A percentile compares a stretch with the other conserved stretches of the same genome.
Evolutionary conservation across 192 early-diverging fungal species (phyloP).

Genomic region (Obelidium mucronatum): DNA sequence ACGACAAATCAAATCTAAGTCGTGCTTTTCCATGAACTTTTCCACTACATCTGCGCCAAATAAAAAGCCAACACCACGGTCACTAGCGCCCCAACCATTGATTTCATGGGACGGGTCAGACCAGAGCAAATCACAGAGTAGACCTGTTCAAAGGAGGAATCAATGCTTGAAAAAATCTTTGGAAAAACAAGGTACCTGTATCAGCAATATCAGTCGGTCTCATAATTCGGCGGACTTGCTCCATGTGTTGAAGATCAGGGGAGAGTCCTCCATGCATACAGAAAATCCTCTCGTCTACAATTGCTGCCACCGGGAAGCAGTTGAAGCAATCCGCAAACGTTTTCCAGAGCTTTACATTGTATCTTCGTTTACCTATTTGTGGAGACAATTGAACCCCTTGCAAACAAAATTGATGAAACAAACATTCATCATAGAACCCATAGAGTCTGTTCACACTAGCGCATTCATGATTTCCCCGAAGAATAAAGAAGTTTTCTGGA

Average conservation of each 20-base stretch:
- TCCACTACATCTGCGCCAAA: constrained; percentile 95
- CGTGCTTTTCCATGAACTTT: constrained; percentile 92
- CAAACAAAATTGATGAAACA: constrained; percentile 12
- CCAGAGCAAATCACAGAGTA: constrained; percentile 95
- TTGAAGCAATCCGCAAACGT: constrained; percentile 99
- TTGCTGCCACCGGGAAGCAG: constrained; percentile 94
- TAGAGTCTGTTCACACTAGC: constrained; percentile 96
- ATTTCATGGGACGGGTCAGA: constrained; percentile 96
- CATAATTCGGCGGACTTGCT: constrained; percentile 96
- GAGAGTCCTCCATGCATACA: constrained; percentile 98
- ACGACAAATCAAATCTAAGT: constrained; percentile 95
- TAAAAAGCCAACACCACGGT: constrained; percentile 93
- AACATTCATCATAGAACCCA: constrained; percentile 98
- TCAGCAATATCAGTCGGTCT: constrained; percentile 97
- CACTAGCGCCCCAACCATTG: constrained; percentile 94
- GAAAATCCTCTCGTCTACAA: constrained; percentile 98
- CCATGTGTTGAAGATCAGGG: constrained; percentile 95
- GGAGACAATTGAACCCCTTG: neutral
- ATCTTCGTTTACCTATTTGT: constrained; percentile 84
- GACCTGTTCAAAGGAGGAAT: constrained; percentile 52
- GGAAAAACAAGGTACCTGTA: too few species aligned
- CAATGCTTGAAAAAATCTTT: too few species aligned
- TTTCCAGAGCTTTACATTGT: constrained; percentile 99
- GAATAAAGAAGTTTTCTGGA: constrained; percentile 99
- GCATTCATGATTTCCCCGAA: constrained; percentile 98